These are phyloP conservation scores for Saposhnikovia divaricata DNA, from an alignment of 129 eudicot species.

Conservation along the genomic window DNA sequence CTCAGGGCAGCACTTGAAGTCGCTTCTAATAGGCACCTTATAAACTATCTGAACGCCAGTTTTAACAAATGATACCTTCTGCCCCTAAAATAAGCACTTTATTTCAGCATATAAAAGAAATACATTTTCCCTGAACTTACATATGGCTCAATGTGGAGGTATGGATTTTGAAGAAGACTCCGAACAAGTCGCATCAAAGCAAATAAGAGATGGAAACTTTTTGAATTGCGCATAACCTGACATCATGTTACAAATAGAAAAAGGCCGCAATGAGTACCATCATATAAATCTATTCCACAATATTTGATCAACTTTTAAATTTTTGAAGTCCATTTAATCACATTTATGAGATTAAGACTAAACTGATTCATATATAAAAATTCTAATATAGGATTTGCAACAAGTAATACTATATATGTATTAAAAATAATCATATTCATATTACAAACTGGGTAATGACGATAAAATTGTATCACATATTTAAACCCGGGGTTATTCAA, in stretches of 20 bases:
- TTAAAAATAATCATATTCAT: background rate
- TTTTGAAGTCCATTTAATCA: background rate
- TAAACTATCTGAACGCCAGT: background rate
- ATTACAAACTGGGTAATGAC: background rate
- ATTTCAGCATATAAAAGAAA: background rate
- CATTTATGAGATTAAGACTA: background rate
- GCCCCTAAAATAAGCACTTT: background rate
- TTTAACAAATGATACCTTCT: background rate
- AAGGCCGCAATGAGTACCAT: background rate
- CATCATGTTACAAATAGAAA: conserved; percentile 11
- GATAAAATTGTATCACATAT: background rate
- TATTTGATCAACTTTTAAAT: background rate
- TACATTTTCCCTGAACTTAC: conserved; percentile 36
- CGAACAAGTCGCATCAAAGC: conserved; percentile 86
- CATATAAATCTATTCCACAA: background rate
- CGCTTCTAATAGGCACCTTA: background rate
- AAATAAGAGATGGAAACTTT: conserved; percentile 63
- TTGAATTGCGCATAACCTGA: conserved; percentile 81
- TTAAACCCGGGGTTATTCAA: background rate
- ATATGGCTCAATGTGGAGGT: conserved; percentile 85
- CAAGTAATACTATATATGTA: background rate
- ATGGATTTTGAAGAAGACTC: conserved; percentile 82
- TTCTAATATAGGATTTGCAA: background rate
- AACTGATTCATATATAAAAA: background rate
- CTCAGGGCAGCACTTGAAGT: background rate